Base-by-base conservation (phyloP, 2,329 filamentous ascomycete genomes). In the Karstenula rhodostoma region DNA sequence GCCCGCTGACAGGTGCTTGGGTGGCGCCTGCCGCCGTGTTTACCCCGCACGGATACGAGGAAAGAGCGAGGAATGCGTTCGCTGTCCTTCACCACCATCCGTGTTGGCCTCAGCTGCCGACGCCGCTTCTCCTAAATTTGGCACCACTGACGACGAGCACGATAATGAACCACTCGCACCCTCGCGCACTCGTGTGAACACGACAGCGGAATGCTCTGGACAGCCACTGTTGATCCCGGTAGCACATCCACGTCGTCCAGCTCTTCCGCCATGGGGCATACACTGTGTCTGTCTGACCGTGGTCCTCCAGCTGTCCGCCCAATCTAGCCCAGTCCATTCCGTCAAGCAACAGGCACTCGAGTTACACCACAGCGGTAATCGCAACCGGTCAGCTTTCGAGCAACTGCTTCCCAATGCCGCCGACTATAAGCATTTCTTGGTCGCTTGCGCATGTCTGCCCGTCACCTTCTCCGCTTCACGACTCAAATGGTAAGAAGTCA, bases 11-110 rank as follows among this genome's bases (percentile, higher is more conserved):
- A 40, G 9, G 13, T 40, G 35, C 42, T 37, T 56, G 25, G 53
- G 42, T 46, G 42, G 50, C 49, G 35, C 23, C 23, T 44, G 37
- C 25, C 25, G n/a, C 22, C 35, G 29, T 37, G 23, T 35, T 29
- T 42, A 53, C 50, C 50, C 50, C 50, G 50, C 50, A 53, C 50
- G 37, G 17, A 53, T 43, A 53, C 50, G 49, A 27, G 12, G 12
- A 12, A 32, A 32, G 29, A 17, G 42, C 22, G 50, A 53, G 35
- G 35, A 53, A 32, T 53, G 42, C 40, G 42, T 44, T 55, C 10
- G 52, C 25, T 43, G 9, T 19, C 13, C 2, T 27, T 29, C 23
- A 32, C 37, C 23, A 32, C 29, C 17, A 32, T 35, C 35, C 52
- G 52, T 55, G 46, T 46, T 23, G 4, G 9, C 15, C 23, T 43